A percentile compares a stretch with the other conserved stretches of the same genome.
Evolutionary conservation across 108 stramenopile genomes (phyloP).

Genomic region (Pelagomonas calceolata): DNA sequence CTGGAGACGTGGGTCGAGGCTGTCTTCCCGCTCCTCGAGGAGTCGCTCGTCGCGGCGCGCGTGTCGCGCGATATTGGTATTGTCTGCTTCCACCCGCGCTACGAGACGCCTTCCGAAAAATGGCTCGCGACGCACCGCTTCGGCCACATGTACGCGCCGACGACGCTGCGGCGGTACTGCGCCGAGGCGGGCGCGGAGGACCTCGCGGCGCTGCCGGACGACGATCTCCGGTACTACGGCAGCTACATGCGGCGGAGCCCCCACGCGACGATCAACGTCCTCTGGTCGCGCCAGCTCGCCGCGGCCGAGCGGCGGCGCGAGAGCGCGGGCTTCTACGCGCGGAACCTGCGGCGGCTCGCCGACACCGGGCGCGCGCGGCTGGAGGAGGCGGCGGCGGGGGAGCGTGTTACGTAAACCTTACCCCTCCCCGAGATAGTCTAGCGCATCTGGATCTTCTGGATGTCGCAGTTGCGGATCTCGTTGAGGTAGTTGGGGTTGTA

Average conservation of each 20-base stretch:
- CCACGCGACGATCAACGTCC: conserved; percentile 48
- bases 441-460: conserved; percentile 23
- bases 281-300: conserved; percentile 36
- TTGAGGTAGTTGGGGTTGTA: conserved; percentile 43
- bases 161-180: neutral
- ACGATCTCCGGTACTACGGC: neutral
- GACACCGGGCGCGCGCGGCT: neutral
- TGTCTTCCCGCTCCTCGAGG: neutral
- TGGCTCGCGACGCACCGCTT: neutral
- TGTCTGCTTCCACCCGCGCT: neutral
- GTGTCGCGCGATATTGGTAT: neutral
- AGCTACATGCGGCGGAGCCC: conserved; percentile 34
- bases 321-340: neutral
- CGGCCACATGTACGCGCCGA: neutral
- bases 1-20: neutral
- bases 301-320: conserved; percentile 13
- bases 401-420: too few relatives aligned
- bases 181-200: neutral
- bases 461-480: conserved; percentile 46
- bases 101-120: neutral
- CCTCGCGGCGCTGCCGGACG: neutral
- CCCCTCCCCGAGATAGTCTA: too few relatives aligned
- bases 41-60: neutral
- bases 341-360: neutral
- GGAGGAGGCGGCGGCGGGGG: neutral